A percentile compares a stretch with the other conserved stretches of the same genome.
phyloP scores from a whole-genome alignment of 495 filamentous ascomycete species.

The Trichoderma gamsii region DNA sequence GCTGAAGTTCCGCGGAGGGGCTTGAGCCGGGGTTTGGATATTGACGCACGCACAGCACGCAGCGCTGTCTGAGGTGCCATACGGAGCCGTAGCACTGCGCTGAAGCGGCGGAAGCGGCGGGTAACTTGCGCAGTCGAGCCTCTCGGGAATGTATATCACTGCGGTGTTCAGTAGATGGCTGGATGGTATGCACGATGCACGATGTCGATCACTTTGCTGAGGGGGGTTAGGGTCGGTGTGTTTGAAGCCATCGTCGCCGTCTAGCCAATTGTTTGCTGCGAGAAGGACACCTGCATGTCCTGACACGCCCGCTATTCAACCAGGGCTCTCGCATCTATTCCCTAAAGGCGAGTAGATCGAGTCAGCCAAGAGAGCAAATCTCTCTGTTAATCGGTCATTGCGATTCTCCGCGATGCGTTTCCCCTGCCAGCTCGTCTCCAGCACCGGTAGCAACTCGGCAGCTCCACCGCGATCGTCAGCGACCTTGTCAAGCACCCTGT shows the following conservation, averaged over 20 bases:
- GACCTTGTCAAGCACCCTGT: neutral
- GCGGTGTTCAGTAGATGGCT: neutral
- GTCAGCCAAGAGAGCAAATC: neutral
- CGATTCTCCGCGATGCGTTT: neutral
- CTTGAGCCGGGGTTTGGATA: neutral
- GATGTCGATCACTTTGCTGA: neutral
- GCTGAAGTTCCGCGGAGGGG: neutral
- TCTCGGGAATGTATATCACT: neutral
- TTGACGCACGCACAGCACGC: neutral
- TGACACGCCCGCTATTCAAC: neutral
- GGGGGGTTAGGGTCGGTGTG: neutral
- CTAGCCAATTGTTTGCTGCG: conserved; percentile 2
- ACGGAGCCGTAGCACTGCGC: neutral
- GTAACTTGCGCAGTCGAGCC: neutral
- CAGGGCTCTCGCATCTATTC: neutral
- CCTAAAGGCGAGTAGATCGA: neutral
- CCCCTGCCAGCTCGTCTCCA: neutral
- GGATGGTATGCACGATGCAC: neutral
- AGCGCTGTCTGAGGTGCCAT: too few relatives aligned
- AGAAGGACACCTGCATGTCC: neutral
- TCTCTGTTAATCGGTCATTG: neutral
- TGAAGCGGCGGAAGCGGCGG: neutral
- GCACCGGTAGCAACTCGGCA: neutral
- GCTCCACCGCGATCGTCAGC: conserved; percentile 3
- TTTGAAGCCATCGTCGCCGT: neutral